phyloP scores from a whole-genome alignment of 1,139 yeast genomes.

The Candida labiduridarum region DNA sequence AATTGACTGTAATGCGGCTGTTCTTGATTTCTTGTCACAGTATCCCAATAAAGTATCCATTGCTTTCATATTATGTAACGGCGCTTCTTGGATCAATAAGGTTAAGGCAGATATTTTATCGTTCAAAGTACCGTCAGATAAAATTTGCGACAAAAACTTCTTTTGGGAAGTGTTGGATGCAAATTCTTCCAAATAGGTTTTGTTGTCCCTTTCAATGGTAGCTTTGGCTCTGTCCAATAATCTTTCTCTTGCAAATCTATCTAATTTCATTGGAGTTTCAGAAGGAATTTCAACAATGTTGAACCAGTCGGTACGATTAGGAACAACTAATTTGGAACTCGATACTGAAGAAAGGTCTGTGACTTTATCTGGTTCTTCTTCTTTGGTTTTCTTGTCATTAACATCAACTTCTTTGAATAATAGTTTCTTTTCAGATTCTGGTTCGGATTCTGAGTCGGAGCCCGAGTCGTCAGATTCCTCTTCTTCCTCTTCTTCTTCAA shows the following conservation, averaged over 20 bases:
- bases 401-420: conserved; percentile 21
- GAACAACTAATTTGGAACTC: conserved; percentile 58
- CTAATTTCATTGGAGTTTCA: conserved; percentile 45
- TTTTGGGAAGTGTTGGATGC: conserved; percentile 81
- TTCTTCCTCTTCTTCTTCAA: conserved; percentile 19
- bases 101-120: conserved; percentile 97
- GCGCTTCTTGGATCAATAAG: conserved; percentile 90
- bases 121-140: conserved; percentile 89
- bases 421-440: conserved; percentile 19
- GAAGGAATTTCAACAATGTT: conserved; percentile 40
- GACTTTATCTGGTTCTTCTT: conserved; percentile 39
- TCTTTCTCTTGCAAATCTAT: conserved; percentile 53
- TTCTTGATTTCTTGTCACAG: conserved; percentile 90
- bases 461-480: conserved; percentile 17
- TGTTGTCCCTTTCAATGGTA: conserved; percentile 71
- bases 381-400: conserved; percentile 15
- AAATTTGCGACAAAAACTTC: conserved; percentile 85
- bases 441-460: conserved; percentile 6
- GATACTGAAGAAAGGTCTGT: conserved; percentile 57
- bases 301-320: conserved; percentile 79
- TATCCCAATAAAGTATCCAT: conserved; percentile 74
- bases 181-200: conserved; percentile 72
- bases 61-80: conserved; percentile 84
- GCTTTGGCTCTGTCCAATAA: conserved; percentile 68
- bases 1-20: conserved; percentile 88